Conservation (phyloP, 441 rosid species). For the Pelargonium cotyledonis region DNA sequence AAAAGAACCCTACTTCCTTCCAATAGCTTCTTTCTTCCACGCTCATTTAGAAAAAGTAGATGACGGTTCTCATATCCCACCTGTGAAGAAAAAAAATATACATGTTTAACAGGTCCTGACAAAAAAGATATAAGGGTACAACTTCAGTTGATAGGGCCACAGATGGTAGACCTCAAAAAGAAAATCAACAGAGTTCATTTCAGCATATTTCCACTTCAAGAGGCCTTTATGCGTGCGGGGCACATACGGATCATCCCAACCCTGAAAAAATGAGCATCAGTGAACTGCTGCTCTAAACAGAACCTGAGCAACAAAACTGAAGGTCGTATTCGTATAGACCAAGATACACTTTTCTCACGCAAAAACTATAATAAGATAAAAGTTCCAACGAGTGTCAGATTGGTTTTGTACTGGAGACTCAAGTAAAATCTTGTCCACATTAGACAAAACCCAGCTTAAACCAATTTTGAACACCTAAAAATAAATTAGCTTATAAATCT, state of each 20-base stretch:
- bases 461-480: neutral
- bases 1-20: slow-evolving; percentile 71
- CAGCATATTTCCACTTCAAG: slow-evolving; percentile 95
- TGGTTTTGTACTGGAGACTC: too few species aligned
- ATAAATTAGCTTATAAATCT: neutral
- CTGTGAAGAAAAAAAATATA: slow-evolving; percentile 27
- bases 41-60: slow-evolving; percentile 56
- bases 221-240: slow-evolving; percentile 96
- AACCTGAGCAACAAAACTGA: neutral
- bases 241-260: slow-evolving; percentile 99
- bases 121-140: neutral
- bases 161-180: slow-evolving; percentile 58
- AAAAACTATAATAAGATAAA: too few species aligned
- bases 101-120: slow-evolving; percentile 16
- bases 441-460: too few species aligned
- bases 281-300: too few species aligned
- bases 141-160: slow-evolving; percentile 8
- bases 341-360: too few species aligned
- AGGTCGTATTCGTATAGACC: too few species aligned
- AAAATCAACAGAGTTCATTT: slow-evolving; percentile 93
- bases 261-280: slow-evolving; percentile 36
- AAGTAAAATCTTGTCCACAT: too few species aligned
- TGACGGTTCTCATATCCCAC: slow-evolving; percentile 54
- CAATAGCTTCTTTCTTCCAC: slow-evolving; percentile 81
- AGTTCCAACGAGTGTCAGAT: too few species aligned